phyloP scores from a whole-genome alignment of 345 rosid species.

The Fremontodendron californicum region DNA sequence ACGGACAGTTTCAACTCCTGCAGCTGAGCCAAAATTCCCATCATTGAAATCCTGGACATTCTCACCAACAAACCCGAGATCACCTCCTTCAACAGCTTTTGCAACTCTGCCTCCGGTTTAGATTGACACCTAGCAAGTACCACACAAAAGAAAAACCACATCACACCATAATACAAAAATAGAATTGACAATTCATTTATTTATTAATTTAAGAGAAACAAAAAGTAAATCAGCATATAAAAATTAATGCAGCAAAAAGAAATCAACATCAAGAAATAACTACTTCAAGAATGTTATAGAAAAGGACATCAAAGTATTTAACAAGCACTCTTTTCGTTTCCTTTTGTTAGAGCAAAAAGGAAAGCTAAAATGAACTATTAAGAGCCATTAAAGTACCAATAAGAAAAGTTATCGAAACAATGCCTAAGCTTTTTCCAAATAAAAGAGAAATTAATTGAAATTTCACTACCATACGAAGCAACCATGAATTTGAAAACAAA shows the following conservation, averaged over 20 bases:
- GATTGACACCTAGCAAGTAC: slow-evolving; percentile 70
- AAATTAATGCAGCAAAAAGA: background rate
- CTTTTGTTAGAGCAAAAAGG: background rate
- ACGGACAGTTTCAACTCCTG: slow-evolving; percentile 61
- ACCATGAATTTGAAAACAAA: background rate
- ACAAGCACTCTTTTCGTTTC: background rate
- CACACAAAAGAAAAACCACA: slow-evolving; percentile 5
- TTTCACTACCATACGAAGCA: background rate
- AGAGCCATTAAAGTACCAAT: slow-evolving; percentile 2
- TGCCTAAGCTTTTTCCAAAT: background rate
- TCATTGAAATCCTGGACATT: slow-evolving; percentile 54
- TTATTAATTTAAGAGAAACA: background rate
- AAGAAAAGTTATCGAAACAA: background rate
- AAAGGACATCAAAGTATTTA: background rate
- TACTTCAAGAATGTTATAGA: background rate
- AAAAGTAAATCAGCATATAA: no score
- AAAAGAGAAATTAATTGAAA: background rate
- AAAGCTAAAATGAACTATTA: background rate
- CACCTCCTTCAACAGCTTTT: slow-evolving; percentile 49
- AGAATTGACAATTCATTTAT: background rate
- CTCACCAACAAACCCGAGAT: slow-evolving; percentile 60
- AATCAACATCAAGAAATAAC: background rate
- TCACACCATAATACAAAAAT: background rate
- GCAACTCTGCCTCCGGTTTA: slow-evolving; percentile 46
- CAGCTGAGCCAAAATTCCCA: slow-evolving; percentile 52